Conservation (phyloP, 257 asterid genomes). For the Nicotiana benthamiana region DNA sequence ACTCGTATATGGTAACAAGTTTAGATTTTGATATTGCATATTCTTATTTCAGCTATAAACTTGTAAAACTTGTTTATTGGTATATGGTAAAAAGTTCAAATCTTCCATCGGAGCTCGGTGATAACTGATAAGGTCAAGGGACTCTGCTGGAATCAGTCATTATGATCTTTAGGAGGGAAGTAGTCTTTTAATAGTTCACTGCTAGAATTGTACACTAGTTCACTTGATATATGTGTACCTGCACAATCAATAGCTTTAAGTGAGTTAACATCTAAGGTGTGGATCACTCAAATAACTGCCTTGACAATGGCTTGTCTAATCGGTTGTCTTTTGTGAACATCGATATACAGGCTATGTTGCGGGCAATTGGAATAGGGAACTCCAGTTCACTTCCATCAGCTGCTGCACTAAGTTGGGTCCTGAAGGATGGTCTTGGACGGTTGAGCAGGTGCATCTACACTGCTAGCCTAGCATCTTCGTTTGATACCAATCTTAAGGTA, state of each 20-base stretch:
- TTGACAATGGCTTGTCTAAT: constrained; percentile 3
- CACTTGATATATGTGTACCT: not conserved
- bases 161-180: not conserved
- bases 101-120: not conserved
- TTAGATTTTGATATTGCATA: not conserved
- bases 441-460: constrained; percentile 90
- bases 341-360: constrained; percentile 73
- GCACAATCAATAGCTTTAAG: not conserved
- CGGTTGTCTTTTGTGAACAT: constrained; percentile 12
- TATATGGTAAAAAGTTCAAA: not conserved
- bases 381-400: constrained; percentile 87
- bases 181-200: not conserved
- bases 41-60: not conserved
- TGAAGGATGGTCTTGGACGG: constrained; percentile 96
- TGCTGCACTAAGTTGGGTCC: constrained; percentile 94
- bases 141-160: not conserved
- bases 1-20: not conserved
- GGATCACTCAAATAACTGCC: not conserved
- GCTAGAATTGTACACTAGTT: not conserved
- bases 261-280: not conserved
- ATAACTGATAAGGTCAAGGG: not conserved
- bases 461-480: constrained; percentile 86
- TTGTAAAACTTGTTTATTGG: not conserved
- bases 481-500: constrained; percentile 95
- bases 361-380: constrained; percentile 94